Conservation (phyloP, 495 filamentous ascomycete species). For the Terfezia boudieri region DNA sequence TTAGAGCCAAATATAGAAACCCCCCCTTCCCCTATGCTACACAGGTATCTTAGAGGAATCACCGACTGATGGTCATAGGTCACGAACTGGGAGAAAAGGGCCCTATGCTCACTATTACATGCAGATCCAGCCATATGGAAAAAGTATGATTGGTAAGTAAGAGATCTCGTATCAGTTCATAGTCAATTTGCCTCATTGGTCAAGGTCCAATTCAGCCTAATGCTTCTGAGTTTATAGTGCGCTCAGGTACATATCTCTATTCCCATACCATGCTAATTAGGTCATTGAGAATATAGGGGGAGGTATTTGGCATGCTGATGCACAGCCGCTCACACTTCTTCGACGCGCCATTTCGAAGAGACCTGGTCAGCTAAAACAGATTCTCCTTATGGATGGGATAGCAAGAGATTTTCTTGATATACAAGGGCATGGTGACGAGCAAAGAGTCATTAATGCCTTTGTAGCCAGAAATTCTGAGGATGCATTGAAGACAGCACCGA, state of each 20-base stretch:
- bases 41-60: background rate
- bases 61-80: slow-evolving; percentile 4
- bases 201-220: too few relatives aligned
- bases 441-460: slow-evolving; percentile 10
- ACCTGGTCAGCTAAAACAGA: slow-evolving; percentile 9
- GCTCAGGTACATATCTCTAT: too few relatives aligned
- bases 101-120: slow-evolving; percentile 16
- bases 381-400: slow-evolving; percentile 8
- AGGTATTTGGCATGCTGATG: slow-evolving; percentile 10
- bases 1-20: background rate
- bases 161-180: background rate
- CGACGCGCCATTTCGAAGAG: slow-evolving; percentile 9
- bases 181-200: background rate
- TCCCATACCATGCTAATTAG: too few relatives aligned
- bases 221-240: too few relatives aligned
- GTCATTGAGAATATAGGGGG: slow-evolving; percentile 4
- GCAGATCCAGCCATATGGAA: slow-evolving; percentile 10
- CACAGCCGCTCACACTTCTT: slow-evolving; percentile 11
- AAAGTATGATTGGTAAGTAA: slow-evolving; percentile 13
- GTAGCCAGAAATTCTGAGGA: slow-evolving; percentile 12
- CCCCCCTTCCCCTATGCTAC: background rate
- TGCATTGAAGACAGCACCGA: slow-evolving; percentile 18
- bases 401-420: slow-evolving; percentile 12
- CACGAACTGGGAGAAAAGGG: slow-evolving; percentile 17
- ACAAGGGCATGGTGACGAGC: slow-evolving; percentile 5